Percentiles rank a stretch among this genome's conserved stretches.
These are phyloP conservation scores for Tetrahymena thermophila DNA, from an alignment of 73 alveolate species.

Conservation along the genomic window DNA sequence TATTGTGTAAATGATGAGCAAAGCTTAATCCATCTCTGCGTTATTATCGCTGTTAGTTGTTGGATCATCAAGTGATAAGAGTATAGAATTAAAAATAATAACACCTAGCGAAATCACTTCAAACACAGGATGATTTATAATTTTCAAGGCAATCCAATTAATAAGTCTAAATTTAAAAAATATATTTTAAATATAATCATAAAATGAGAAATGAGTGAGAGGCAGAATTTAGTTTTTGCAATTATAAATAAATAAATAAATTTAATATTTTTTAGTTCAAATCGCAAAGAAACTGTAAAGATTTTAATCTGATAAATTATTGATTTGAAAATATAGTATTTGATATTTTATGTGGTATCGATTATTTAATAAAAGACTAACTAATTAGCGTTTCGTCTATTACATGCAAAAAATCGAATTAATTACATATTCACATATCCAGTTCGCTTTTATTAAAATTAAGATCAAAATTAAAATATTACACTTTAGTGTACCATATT, in stretches of 20 bases:
- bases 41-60: neutral
- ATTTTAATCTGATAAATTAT: too few relatives aligned
- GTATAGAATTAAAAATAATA: conserved; percentile 48
- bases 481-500: neutral
- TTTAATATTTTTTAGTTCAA: neutral
- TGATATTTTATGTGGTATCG: too few relatives aligned
- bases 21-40: conserved; percentile 21
- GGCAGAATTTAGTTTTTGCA: too few relatives aligned
- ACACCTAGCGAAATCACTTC: conserved; percentile 45
- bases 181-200: neutral
- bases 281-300: neutral
- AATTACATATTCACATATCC: too few relatives aligned
- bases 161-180: neutral
- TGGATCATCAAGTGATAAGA: conserved; percentile 60
- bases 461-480: neutral
- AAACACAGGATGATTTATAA: neutral
- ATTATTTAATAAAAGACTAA: too few relatives aligned
- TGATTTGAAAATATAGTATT: too few relatives aligned
- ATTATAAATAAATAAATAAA: too few relatives aligned
- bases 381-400: too few relatives aligned
- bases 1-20: conserved; percentile 32
- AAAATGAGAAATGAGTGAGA: too few relatives aligned
- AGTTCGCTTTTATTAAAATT: neutral
- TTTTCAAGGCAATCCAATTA: neutral
- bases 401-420: neutral